Evolutionary conservation across 768 basidiomycete species (phyloP).

Genomic region (Favolaschia claudopus): DNA sequence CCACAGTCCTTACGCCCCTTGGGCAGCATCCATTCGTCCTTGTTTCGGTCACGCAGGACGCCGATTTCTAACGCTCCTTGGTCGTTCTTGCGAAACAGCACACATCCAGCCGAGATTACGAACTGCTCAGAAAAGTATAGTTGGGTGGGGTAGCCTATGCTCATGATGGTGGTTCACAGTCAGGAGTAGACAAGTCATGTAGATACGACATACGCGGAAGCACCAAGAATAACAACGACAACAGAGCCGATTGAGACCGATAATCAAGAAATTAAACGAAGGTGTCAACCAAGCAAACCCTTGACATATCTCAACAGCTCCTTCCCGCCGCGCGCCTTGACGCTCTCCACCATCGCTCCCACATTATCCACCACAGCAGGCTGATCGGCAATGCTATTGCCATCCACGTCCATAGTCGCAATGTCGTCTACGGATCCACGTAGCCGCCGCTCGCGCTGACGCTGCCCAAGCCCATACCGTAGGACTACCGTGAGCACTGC

Average conservation of each 20-base stretch:
- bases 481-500: constrained; percentile 75
- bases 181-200: too few relatives aligned
- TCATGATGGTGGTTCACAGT: constrained; percentile 4
- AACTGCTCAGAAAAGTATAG: constrained; percentile 34
- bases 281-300: constrained; percentile 65
- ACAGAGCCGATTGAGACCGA: too few relatives aligned
- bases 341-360: constrained; percentile 78
- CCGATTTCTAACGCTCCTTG: constrained; percentile 44
- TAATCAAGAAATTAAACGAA: too few relatives aligned
- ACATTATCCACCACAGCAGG: constrained; percentile 61
- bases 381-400: too few relatives aligned
- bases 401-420: constrained; percentile 25
- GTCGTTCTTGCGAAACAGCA: constrained; percentile 43
- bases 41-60: constrained; percentile 41
- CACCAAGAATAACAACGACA: too few relatives aligned
- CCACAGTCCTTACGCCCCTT: constrained; percentile 69
- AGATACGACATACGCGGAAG: too few relatives aligned
- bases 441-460: too few relatives aligned
- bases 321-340: constrained; percentile 76
- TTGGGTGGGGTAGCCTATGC: neutral
- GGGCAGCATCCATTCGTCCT: constrained; percentile 53
- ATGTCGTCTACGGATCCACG: too few relatives aligned
- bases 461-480: constrained; percentile 70
- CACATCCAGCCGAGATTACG: constrained; percentile 49
- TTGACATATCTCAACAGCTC: constrained; percentile 80